These are phyloP conservation scores for Microcos paniculata DNA, from an alignment of 345 rosid species.

Conservation along the genomic window DNA sequence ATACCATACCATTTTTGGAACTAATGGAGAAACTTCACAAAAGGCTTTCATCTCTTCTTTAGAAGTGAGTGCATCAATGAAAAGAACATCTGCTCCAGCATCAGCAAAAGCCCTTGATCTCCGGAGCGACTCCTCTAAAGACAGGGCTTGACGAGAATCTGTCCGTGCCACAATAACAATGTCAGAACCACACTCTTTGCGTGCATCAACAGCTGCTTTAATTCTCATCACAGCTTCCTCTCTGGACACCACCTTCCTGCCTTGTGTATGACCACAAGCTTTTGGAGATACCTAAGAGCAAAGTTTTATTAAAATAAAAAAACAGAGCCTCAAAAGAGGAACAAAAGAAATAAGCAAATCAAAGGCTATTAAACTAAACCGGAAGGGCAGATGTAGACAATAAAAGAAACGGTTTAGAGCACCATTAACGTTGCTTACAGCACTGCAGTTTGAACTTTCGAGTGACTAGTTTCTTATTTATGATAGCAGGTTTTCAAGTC, in stretches of 20 bases:
- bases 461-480: not conserved
- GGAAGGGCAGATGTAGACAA: not conserved
- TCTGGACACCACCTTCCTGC: constrained; percentile 78
- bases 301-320: constrained; percentile 23
- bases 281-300: constrained; percentile 64
- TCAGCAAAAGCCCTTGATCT: constrained; percentile 91
- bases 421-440: not conserved
- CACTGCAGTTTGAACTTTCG: not conserved
- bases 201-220: constrained; percentile 87
- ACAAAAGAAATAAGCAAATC: not conserved
- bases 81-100: constrained; percentile 93
- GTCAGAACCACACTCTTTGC: constrained; percentile 70
- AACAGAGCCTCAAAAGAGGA: constrained; percentile 4
- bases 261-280: constrained; percentile 68
- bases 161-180: constrained; percentile 84
- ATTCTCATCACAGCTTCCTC: constrained; percentile 83
- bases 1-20: constrained; percentile 78
- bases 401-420: not conserved
- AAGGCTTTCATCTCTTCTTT: constrained; percentile 95
- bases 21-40: constrained; percentile 67
- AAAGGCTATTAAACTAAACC: not conserved
- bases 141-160: constrained; percentile 79
- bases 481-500: not conserved
- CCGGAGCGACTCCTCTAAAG: constrained; percentile 77
- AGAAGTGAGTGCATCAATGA: constrained; percentile 70